Base-by-base conservation (phyloP, 331 rosid genomes). In the Phaseolus coccineus region DNA sequence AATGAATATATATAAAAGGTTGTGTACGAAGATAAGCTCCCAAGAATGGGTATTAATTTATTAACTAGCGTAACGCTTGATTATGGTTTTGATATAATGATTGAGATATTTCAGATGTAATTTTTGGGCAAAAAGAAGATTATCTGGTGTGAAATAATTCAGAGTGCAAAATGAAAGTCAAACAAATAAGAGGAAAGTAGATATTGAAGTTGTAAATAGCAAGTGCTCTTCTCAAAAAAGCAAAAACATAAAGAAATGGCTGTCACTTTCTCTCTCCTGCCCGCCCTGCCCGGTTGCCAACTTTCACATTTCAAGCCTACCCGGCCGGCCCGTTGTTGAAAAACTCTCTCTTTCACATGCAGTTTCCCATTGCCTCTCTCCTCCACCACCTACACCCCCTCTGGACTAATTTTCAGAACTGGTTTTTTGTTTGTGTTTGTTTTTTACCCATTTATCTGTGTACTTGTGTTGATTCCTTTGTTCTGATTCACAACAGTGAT, bases 211-310 rank as follows among this genome's bases (percentile, higher is more conserved):
- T 67, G 71, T 31, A 48, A 66, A 39, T 40, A 19, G 77, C 74
- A 74, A 85, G 79, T 78, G 88, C 78, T 68, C 73, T 67, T 51
- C 72, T 53, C 67, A 42, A 74, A 81, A 75, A 73, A 67, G 56
- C 56, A 68, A 55, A 80, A 58, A 71, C 83, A 74, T 74, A 77
- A 46, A 72, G 39, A 85, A 81, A 85, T 79, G 86, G 77, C 77
- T 79, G 89, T 85, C 89, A 63, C 77, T 85, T 82, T 85, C 89
- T 85, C 89, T 82, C 84, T 82, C 89, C 5, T 85, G 86, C 84
- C 89, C 88, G 3, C 2, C 1, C 77, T 82, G 80, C 88, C 88
- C 88, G 1, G 4, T 5, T 56, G 47, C 74, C 30, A 40, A 64
- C 80, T 79, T 71, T 79, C 84, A 22, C 75, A 59, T 15, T 76